Percentiles rank a stretch among this genome's conserved stretches.
Conservation (phyloP, 495 filamentous ascomycete species). For the Hypoxylon intermedium region DNA sequence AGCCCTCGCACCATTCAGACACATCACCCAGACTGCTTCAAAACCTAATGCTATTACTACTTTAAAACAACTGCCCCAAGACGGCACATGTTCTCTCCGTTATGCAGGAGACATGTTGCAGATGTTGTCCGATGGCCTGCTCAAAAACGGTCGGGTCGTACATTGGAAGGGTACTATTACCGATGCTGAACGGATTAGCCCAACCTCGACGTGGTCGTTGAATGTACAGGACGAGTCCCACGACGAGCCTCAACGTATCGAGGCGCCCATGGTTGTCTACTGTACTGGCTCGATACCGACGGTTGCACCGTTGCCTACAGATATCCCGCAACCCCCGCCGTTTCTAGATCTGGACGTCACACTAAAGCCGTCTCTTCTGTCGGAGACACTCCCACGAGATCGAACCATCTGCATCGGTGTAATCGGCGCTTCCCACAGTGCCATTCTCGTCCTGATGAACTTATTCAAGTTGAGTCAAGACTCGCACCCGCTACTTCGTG, state of each 20-base stretch:
- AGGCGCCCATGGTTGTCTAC: slow-evolving; percentile 52
- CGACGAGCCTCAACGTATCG: background rate
- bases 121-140: slow-evolving; percentile 57
- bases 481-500: slow-evolving; percentile 59
- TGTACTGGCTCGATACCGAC: slow-evolving; percentile 66
- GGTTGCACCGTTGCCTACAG: slow-evolving; percentile 44
- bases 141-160: slow-evolving; percentile 54
- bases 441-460: slow-evolving; percentile 67
- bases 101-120: slow-evolving; percentile 62
- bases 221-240: background rate
- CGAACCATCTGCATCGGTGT: slow-evolving; percentile 56
- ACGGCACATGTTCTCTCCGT: slow-evolving; percentile 60
- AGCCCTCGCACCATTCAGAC: slow-evolving; percentile 56
- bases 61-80: slow-evolving; percentile 61
- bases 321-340: slow-evolving; percentile 39
- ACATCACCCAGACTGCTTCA: slow-evolving; percentile 53
- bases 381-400: slow-evolving; percentile 47
- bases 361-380: slow-evolving; percentile 62
- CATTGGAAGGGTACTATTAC: slow-evolving; percentile 52
- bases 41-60: slow-evolving; percentile 60
- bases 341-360: slow-evolving; percentile 62
- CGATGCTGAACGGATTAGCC: slow-evolving; percentile 46
- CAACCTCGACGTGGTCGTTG: slow-evolving; percentile 17
- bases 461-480: slow-evolving; percentile 58
- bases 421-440: slow-evolving; percentile 67